These are phyloP conservation scores for Phytophthora constricta DNA, from an alignment of 352 stramenopile genomes.

Conservation along the genomic window DNA sequence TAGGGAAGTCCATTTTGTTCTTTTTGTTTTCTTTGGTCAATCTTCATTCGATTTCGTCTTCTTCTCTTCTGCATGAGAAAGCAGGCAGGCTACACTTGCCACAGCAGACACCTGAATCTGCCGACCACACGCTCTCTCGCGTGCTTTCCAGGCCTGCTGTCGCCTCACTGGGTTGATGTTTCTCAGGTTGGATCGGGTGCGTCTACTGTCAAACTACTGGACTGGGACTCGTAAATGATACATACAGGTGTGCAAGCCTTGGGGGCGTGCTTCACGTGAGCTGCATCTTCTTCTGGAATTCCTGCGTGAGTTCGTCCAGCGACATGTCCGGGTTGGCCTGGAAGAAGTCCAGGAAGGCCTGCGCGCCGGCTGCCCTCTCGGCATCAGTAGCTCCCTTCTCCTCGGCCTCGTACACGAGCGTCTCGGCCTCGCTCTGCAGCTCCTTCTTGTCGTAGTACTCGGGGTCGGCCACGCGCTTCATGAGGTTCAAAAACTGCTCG, in stretches of 20 bases:
- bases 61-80: conserved; percentile 16
- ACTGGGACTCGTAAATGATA: conserved; percentile 43
- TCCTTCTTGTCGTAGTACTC: conserved; percentile 88
- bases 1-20: conserved; percentile 22
- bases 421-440: conserved; percentile 71
- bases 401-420: conserved; percentile 63
- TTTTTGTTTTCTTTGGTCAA: conserved; percentile 24
- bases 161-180: too few relatives aligned
- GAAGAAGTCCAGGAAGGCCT: conserved; percentile 78
- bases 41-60: conserved; percentile 38
- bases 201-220: conserved; percentile 44
- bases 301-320: conserved; percentile 72
- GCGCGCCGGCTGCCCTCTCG: conserved; percentile 48
- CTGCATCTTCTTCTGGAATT: conserved; percentile 78
- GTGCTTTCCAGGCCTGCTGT: too few relatives aligned
- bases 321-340: conserved; percentile 72
- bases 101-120: conserved; percentile 14
- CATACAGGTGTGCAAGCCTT: conserved; percentile 32
- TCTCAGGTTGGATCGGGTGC: too few relatives aligned
- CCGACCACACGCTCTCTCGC: conserved; percentile 16
- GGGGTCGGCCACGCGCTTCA: conserved; percentile 76
- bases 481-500: conserved; percentile 87
- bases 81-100: conserved; percentile 23
- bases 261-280: conserved; percentile 47
- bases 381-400: conserved; percentile 33